Evolutionary conservation across 768 basidiomycete genomes (phyloP).

Genomic region (Kwoniella sp.): DNA sequence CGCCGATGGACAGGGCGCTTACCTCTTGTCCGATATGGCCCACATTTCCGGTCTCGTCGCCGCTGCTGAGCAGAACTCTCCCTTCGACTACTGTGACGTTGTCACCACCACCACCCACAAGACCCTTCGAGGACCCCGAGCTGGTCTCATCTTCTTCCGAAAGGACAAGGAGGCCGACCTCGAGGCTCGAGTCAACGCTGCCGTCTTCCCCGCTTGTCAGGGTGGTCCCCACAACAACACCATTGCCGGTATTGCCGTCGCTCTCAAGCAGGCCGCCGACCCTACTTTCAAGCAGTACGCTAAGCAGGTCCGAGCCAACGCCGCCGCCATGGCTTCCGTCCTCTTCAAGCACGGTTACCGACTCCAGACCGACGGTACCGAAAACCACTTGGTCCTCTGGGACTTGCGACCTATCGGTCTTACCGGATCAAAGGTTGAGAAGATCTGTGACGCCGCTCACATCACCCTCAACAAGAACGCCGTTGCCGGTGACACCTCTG

Average conservation of each 20-base stretch:
- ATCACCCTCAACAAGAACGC: constrained; percentile 90
- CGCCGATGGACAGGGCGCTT: constrained; percentile 84
- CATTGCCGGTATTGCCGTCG: constrained; percentile 90
- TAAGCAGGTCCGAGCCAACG: constrained; percentile 89
- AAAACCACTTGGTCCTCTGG: constrained; percentile 98
- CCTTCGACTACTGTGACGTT: constrained; percentile 95
- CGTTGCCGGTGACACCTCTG: constrained; percentile 93
- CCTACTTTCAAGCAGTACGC: constrained; percentile 91
- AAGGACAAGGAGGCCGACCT: constrained; percentile 88
- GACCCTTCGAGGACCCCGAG: constrained; percentile 96
- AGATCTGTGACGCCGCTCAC: constrained; percentile 92
- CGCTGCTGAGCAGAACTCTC: constrained; percentile 82
- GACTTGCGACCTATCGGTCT: constrained; percentile 91
- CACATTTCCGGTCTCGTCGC: constrained; percentile 96
- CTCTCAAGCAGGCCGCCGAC: constrained; percentile 84
- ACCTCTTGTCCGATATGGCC: constrained; percentile 94
- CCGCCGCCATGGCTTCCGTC: constrained; percentile 70
- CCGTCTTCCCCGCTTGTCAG: constrained; percentile 99
- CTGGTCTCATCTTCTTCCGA: constrained; percentile 97
- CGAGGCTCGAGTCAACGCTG: constrained; percentile 95
- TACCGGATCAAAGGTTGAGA: constrained; percentile 98
- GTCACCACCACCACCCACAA: constrained; percentile 99
- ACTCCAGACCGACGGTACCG: constrained; percentile 94
- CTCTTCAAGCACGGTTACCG: constrained; percentile 83
- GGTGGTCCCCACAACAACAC: constrained; percentile 99